Base-by-base conservation (phyloP, 148 eudicot genomes). In the Amaranthus palmeri region DNA sequence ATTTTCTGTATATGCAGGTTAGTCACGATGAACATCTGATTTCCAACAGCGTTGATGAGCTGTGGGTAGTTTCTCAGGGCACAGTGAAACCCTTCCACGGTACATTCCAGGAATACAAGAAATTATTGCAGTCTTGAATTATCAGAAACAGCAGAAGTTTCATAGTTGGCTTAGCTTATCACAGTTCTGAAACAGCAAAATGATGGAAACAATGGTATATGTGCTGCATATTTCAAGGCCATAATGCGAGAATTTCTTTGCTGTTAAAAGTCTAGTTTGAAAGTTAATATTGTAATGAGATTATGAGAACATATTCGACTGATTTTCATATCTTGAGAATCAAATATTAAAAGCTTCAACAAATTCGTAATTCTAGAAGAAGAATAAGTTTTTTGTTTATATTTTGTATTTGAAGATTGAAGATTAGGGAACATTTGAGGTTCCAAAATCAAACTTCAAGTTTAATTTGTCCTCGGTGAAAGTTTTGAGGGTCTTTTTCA, bases 1-100 rank as follows among this genome's bases (percentile, higher is more conserved):
- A 61, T 25, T 13, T 49, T 69, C 5, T 68, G 66, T 67, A 48
- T 65, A 65, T 41, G 47, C 92, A 96, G 99, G 99, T 96, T 12
- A 96, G 99, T 86, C 99, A 96, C 79, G 99, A 96, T 51, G 99
- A 96, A 74, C 99, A 96, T 70, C 72, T 96, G 55, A 96, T 92
- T 56, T 96, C 99, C 36, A 96, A 96, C 78, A 96, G 99, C 72
- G 99, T 96, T 45, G 97, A 96, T 46, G 93, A 96, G 85, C 81
- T 96, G 72, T 96, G 99, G 99, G 99, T 72, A 15, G 99, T 96
- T n/a, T 86, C 96, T 9, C 83, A 92, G 51, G 97, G 99, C 69
- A 84, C 57, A 79, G 90, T 83, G 67, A 63, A 85, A 5, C 97
- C 99, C 10, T 96, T 96, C 82, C 78, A 67, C 25, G 99, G 99